Percentiles rank a stretch among this genome's conserved stretches.
These are phyloP conservation scores for Bidens hawaiensis DNA, from an alignment of 140 eudicot species.

Conservation along the genomic window DNA sequence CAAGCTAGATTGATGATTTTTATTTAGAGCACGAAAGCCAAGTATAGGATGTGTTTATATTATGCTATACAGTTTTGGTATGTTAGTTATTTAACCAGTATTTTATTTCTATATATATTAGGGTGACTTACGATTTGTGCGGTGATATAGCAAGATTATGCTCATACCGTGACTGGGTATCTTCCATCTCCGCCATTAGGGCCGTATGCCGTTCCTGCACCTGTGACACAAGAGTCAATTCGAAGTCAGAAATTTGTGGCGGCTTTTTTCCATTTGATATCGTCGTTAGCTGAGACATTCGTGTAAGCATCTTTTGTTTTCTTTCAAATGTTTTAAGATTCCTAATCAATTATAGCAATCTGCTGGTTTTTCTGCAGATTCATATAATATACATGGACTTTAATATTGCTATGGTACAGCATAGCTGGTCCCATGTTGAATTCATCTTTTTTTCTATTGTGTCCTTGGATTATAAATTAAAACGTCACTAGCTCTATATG, in stretches of 20 bases:
- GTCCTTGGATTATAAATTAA: slow-evolving; percentile 47
- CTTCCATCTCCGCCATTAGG: too few species aligned
- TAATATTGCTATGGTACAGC: slow-evolving; percentile 98
- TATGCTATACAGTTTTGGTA: too few species aligned
- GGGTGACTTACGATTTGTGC: too few species aligned
- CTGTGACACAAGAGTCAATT: too few species aligned
- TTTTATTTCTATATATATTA: too few species aligned
- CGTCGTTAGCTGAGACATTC: slow-evolving; percentile 98
- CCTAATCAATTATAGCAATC: neutral
- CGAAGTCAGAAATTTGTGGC: slow-evolving; percentile 91
- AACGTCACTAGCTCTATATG: slow-evolving; percentile 5
- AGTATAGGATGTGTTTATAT: too few species aligned
- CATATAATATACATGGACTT: slow-evolving; percentile 99
- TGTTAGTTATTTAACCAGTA: too few species aligned
- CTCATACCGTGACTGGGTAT: too few species aligned
- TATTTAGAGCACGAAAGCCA: too few species aligned
- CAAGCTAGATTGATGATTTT: too few species aligned
- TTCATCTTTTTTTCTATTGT: slow-evolving; percentile 96
- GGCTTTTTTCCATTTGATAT: slow-evolving; percentile 94
- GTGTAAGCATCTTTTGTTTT: slow-evolving; percentile 38
- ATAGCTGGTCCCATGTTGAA: slow-evolving; percentile 99
- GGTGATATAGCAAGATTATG: too few species aligned
- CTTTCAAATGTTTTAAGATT: slow-evolving; percentile 2
- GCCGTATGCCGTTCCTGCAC: too few species aligned
- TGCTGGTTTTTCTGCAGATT: slow-evolving; percentile 51